Conservation (phyloP, 495 filamentous ascomycete genomes). For the Neurospora sp. region DNA sequence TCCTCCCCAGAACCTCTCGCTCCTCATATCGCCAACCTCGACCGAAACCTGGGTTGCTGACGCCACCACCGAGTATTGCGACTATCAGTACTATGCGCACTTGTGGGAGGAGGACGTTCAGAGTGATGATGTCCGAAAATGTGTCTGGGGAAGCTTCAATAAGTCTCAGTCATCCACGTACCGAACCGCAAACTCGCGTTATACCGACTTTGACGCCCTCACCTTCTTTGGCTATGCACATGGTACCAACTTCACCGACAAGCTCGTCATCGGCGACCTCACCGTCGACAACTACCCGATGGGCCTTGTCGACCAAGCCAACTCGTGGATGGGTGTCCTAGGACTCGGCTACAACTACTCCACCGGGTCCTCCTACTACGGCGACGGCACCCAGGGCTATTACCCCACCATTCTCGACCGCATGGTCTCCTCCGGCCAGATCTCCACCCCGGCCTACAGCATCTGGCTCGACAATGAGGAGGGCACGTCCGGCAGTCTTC, state of each 20-base stretch:
- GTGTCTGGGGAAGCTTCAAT: conserved; percentile 37
- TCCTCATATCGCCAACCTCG: conserved; percentile 58
- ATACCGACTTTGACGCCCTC: conserved; percentile 53
- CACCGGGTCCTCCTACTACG: conserved; percentile 23
- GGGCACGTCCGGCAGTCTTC: conserved; percentile 55
- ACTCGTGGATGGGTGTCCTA: conserved; percentile 56
- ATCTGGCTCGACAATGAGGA: conserved; percentile 65
- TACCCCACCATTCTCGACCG: conserved; percentile 63
- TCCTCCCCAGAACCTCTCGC: conserved; percentile 44
- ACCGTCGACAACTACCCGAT: conserved; percentile 58
- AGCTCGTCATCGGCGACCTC: conserved; percentile 49
- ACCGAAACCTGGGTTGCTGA: conserved; percentile 68
- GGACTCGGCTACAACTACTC: conserved; percentile 65
- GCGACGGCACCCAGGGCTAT: conserved; percentile 11
- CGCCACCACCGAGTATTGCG: conserved; percentile 42
- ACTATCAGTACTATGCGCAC: conserved; percentile 3
- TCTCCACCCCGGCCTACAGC: conserved; percentile 66
- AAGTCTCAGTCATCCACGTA: conserved; percentile 56
- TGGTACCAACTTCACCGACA: conserved; percentile 67
- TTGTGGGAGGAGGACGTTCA: background rate
- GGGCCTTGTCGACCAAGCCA: conserved; percentile 54
- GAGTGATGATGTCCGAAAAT: background rate
- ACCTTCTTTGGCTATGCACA: conserved; percentile 56
- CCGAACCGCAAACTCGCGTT: conserved; percentile 37
- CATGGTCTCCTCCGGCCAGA: conserved; percentile 52